Evolutionary conservation across 2,329 filamentous ascomycete species (phyloP).

Genomic region (Cladophialophora chaetospira): DNA sequence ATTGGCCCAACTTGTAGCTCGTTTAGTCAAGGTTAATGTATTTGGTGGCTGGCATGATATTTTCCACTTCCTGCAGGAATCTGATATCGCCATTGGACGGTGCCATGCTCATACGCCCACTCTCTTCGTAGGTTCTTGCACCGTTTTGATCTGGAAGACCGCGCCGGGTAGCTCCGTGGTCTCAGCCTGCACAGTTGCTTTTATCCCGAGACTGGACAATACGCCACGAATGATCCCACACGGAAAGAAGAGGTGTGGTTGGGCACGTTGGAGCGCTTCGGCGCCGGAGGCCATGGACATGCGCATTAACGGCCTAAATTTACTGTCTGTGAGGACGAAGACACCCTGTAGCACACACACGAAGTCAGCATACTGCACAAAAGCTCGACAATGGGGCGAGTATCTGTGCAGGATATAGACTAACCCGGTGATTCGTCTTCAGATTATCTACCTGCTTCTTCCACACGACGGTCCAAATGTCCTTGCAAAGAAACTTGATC

Average conservation of each 20-base stretch:
- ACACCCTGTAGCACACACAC: constrained; percentile 64
- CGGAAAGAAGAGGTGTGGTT: constrained; percentile 84
- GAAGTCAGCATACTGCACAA: not conserved
- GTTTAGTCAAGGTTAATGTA: too few species aligned
- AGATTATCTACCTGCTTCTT: constrained; percentile 97
- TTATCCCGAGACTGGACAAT: constrained; percentile 88
- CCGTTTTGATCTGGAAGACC: constrained; percentile 92
- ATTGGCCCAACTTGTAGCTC: too few species aligned
- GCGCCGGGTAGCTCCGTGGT: constrained; percentile 82
- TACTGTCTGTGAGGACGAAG: constrained; percentile 91
- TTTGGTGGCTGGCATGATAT: too few species aligned
- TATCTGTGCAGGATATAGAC: not conserved
- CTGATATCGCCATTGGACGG: too few species aligned
- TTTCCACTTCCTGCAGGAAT: too few species aligned
- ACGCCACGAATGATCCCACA: constrained; percentile 90
- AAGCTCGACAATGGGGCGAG: not conserved
- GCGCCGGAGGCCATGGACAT: constrained; percentile 83
- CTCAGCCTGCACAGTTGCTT: constrained; percentile 88
- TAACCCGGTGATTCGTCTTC: constrained; percentile 91
- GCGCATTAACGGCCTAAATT: constrained; percentile 82
- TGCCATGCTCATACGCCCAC: not conserved
- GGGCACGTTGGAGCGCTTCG: constrained; percentile 72
- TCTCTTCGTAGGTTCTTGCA: constrained; percentile 21
- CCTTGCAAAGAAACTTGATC: constrained; percentile 99
- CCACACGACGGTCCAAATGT: constrained; percentile 92